These are phyloP conservation scores for Vanrija pseudolonga DNA, from an alignment of 1,284 basidiomycete genomes.

Conservation along the genomic window DNA sequence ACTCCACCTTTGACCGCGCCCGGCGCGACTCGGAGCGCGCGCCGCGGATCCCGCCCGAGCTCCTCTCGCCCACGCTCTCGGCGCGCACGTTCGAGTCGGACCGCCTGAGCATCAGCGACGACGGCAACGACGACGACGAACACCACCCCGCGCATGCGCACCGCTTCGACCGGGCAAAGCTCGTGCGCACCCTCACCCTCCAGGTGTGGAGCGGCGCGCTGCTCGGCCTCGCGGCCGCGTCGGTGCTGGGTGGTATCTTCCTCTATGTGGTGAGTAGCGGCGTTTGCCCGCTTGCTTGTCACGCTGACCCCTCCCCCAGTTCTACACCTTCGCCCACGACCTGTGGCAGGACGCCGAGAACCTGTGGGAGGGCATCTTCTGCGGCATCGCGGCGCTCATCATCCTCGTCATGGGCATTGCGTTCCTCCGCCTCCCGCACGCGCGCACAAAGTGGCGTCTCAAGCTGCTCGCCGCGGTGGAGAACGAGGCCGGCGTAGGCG, in stretches of 20 bases:
- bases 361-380: conserved; percentile 63
- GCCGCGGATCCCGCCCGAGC: conserved; percentile 12
- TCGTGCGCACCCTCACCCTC: conserved; percentile 28
- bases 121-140: conserved; percentile 13
- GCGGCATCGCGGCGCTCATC: conserved; percentile 60
- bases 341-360: conserved; percentile 63
- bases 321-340: conserved; percentile 52
- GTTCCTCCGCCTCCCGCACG: conserved; percentile 69
- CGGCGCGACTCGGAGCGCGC: neutral
- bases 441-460: conserved; percentile 79
- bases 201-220: conserved; percentile 71
- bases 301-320: conserved; percentile 21
- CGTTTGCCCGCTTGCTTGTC: neutral
- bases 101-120: conserved; percentile 1
- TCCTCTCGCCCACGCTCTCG: conserved; percentile 11
- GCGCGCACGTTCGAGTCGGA: conserved; percentile 4
- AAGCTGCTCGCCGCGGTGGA: conserved; percentile 75
- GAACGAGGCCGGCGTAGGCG: conserved; percentile 26
- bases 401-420: conserved; percentile 63
- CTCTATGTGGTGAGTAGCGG: conserved; percentile 45
- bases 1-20: conserved; percentile 9
- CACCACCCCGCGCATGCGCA: neutral
- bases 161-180: conserved; percentile 6
- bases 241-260: conserved; percentile 58
- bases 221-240: conserved; percentile 65